Base-by-base conservation (phyloP, 306 rosid species). In the Gleditsia sinensis region DNA sequence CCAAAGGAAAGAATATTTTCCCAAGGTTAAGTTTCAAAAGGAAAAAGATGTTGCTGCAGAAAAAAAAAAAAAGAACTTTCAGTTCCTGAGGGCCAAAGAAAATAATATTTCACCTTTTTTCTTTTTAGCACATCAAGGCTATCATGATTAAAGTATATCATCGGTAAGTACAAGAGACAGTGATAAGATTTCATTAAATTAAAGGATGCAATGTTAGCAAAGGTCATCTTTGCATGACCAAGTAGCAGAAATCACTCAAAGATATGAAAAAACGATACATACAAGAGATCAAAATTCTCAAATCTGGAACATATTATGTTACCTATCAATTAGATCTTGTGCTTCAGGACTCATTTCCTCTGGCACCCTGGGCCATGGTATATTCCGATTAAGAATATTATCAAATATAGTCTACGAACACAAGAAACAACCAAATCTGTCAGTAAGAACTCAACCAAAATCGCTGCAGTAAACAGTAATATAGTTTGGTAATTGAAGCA, bases 311-410 rank as follows among this genome's bases (percentile, higher is more conserved):
- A 66, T 67, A 25, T 40, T 69, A 69, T 51, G 89, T 86, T 84
- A 94, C 99, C 91, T 83, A 73, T 94, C 92, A 84, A 94, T 88
- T 75, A 94, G 89, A 88, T 94, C 97, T 49, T 64, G 84, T 56
- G 99, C 93, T 86, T 90, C 96, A 69, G 72, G 78, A 74, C 99
- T 92, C 99, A 94, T 87, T 79, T 94, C 99, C 59, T 85, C 92
- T 54, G 89, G 92, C 62, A 83, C 88, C 48, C 79, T 78, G 61
- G 99, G 99, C 99, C 99, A 94, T 49, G 99, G 99, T 82, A 94
- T 84, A 63, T 94, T 87, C 36, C 99, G 82, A 67, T 94, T 92
- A 80, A 94, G 96, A 83, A 94, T 94, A 72, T 92, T 94, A 83
- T 94, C 99, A 82, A 94, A 94, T 81, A 94, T 94, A 62, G 80